Evolutionary conservation across 2,329 filamentous ascomycete species (phyloP).

Genomic region (Ophiostoma piceae): DNA sequence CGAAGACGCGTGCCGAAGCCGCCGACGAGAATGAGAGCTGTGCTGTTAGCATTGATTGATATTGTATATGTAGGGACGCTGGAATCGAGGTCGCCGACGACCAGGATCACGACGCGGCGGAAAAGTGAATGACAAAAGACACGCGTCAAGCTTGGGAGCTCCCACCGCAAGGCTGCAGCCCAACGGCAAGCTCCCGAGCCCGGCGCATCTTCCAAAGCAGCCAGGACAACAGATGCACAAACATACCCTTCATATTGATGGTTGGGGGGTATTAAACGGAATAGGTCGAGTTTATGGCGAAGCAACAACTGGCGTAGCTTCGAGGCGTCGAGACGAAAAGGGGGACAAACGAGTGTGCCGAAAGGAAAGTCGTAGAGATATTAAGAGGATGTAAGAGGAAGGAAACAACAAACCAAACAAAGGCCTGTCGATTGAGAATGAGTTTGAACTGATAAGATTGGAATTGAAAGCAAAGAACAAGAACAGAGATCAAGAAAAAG

Average conservation of each 20-base stretch:
- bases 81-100: not conserved
- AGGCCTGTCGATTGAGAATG: constrained; percentile 12
- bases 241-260: constrained; percentile 41
- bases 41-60: constrained; percentile 16
- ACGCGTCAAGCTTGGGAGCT: not conserved
- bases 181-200: not conserved
- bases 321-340: constrained; percentile 16
- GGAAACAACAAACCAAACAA: constrained; percentile 15
- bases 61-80: not conserved
- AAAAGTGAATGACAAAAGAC: not conserved
- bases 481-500: constrained; percentile 13
- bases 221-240: not conserved
- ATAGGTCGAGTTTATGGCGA: constrained; percentile 23
- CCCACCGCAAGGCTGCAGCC: constrained; percentile 10
- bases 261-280: constrained; percentile 20
- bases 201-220: not conserved
- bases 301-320: constrained; percentile 13
- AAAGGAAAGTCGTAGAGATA: constrained; percentile 24
- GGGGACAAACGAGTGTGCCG: constrained; percentile 20
- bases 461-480: constrained; percentile 14
- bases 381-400: constrained; percentile 8
- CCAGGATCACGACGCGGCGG: not conserved
- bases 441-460: constrained; percentile 11
- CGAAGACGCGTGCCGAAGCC: constrained; percentile 97
- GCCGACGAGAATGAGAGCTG: constrained; percentile 97